Base-by-base conservation (phyloP, 257 asterid genomes). In the Nicotiana noctiflora region DNA sequence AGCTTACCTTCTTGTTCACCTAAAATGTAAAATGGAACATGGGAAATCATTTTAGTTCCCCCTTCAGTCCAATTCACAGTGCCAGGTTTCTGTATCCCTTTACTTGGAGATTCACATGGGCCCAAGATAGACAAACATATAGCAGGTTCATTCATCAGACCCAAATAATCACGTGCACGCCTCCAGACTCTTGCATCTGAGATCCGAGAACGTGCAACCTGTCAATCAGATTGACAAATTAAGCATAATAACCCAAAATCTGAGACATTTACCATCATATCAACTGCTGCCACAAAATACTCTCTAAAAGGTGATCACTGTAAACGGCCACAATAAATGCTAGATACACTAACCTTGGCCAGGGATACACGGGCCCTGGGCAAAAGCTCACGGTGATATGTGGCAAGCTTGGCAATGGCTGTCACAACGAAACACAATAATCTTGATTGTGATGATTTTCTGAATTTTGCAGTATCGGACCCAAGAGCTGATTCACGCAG, bases 341-440 rank as follows among this genome's bases (percentile, higher is more conserved):
- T 44, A 67, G 21, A 13, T 44, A 34, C 74, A 75, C 91, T 37
- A 34, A 91, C 98, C 98, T 93, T 94, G 5, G 94, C 97, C 81
- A 94, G 87, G 67, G 97, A 93, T 62, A 94, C 98, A 55, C 98
- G 96, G 77, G 95, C 94, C 80, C 98, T 91, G 74, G 98, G 98
- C 29, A 89, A 81, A 79, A 94, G 86, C 80, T 94, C 98, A 4
- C 91, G 93, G 85, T 93, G 97, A 86, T 81, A 92, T 8, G 97
- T 92, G 77, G 98, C 96, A 64, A 93, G 97, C 81, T 94, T 94
- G 67, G 98, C 96, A 84, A 94, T 92, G 81, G 98, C 97, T 27
- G 97, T 93, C 84, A 93, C 95, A 79, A 94, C 98, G 66, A 94
- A 94, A 87, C 98, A 94, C 18, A 94, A 85, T 70, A 94, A 93